Base-by-base conservation (phyloP, 306 rosid genomes). In the Purshia tridentata region DNA sequence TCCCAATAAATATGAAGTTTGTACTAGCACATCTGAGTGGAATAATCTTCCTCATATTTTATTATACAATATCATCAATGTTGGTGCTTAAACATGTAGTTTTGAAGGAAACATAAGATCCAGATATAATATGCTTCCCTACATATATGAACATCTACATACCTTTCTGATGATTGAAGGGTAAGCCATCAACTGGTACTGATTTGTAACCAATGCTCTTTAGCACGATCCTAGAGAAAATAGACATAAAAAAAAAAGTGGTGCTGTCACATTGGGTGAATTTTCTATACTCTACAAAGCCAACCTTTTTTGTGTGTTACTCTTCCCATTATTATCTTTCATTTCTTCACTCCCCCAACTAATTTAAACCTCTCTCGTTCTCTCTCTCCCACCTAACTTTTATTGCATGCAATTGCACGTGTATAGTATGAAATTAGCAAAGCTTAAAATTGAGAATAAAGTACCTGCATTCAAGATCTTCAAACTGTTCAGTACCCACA, bases 131-230 rank as follows among this genome's bases (percentile, higher is more conserved):
- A 63, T 44, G 50, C 50, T 41, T n/a, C 20, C 41, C 9, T 64
- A 9, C 15, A 41, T 40, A 19, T 39, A 41, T 41, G 8, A 48
- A 8, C 23, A 8, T 67, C 23, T 15, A 13, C 41, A 6, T 73
- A 91, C 97, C 99, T 89, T 86, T 91, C 79, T 74, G 80, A 70
- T 87, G 81, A 83, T 91, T 91, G 65, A 94, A 94, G 73, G 95
- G 94, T 45, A 94, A 80, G 77, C 93, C 99, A 70, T 88, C 88
- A 50, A 89, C 90, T 6, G 92, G 95, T 80, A 86, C 65, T 64
- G 99, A 89, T 85, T 87, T 94, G 84, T 91, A 94, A 57, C 97
- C 99, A 80, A 94, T 91, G 87, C 98, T 91, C 92, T 91, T 91
- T 35, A 89, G 84, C 66, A 80, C 95, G 86, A 94, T 73, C 90